Evolutionary conservation across 1,139 yeast species (phyloP).

Genomic region (Groenewaldozyma sp.): DNA sequence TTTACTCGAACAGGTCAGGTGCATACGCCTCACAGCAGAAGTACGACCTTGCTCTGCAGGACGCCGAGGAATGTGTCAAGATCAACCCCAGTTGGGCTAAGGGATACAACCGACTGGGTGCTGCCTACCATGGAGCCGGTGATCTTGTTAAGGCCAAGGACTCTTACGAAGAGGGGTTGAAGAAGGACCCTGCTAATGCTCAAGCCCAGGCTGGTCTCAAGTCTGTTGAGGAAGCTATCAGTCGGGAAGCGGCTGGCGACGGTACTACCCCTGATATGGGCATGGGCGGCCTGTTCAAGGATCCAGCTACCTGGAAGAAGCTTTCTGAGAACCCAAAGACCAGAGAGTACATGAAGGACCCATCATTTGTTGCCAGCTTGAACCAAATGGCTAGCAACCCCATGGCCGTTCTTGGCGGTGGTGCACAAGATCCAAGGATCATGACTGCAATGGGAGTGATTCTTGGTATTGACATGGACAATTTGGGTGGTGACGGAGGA

Average conservation of each 20-base stretch:
- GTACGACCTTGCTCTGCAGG: conserved; percentile 64
- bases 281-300: conserved; percentile 64
- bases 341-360: conserved; percentile 78
- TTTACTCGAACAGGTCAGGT: conserved; percentile 92
- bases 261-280: conserved; percentile 63
- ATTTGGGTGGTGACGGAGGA: conserved; percentile 18
- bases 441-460: conserved; percentile 83
- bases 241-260: conserved; percentile 31
- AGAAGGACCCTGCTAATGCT: conserved; percentile 70
- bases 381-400: conserved; percentile 64
- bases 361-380: conserved; percentile 67
- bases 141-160: conserved; percentile 47
- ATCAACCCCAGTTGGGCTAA: conserved; percentile 86
- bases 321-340: conserved; percentile 83
- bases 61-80: conserved; percentile 73
- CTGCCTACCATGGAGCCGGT: conserved; percentile 83
- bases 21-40: conserved; percentile 73
- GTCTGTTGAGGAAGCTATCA: conserved; percentile 53
- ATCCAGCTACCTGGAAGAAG: conserved; percentile 69
- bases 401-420: conserved; percentile 46
- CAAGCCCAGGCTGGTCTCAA: conserved; percentile 81
- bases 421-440: conserved; percentile 73
- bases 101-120: conserved; percentile 89
- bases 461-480: conserved; percentile 60
- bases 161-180: conserved; percentile 72